Evolutionary conservation across 306 rosid species (phyloP).

Genomic region (Cicer chorassanicum): DNA sequence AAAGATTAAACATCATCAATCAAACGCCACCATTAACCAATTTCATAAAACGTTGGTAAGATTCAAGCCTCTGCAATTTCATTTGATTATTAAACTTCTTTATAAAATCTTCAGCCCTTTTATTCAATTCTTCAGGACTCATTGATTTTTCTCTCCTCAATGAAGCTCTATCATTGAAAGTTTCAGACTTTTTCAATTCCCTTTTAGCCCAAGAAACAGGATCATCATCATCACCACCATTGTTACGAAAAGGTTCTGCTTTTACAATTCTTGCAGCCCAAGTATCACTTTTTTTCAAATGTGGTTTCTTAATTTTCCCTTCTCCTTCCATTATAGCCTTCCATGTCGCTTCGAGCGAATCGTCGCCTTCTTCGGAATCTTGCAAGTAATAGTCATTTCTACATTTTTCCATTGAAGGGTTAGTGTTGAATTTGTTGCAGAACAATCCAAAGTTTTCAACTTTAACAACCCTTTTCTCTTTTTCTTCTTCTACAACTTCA

Average conservation of each 20-base stretch:
- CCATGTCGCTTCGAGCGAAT: slow-evolving; percentile 58
- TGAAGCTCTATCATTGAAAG: slow-evolving; percentile 65
- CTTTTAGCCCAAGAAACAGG: slow-evolving; percentile 62
- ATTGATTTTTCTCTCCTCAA: slow-evolving; percentile 71
- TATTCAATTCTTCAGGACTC: slow-evolving; percentile 70
- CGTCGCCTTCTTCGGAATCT: slow-evolving; percentile 41
- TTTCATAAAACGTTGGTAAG: slow-evolving; percentile 65
- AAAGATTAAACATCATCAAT: slow-evolving; percentile 21
- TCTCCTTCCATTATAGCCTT: slow-evolving; percentile 55
- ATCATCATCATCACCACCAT: slow-evolving; percentile 48
- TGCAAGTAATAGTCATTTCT: slow-evolving; percentile 29
- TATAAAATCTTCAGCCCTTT: slow-evolving; percentile 72
- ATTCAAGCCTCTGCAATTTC: slow-evolving; percentile 80
- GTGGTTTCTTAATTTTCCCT: slow-evolving; percentile 43
- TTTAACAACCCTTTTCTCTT: slow-evolving; percentile 29
- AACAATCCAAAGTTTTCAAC: slow-evolving; percentile 35
- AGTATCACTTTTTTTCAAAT: slow-evolving; percentile 56
- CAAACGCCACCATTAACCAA: slow-evolving; percentile 54
- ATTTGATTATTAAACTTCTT: slow-evolving; percentile 61
- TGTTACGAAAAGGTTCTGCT: slow-evolving; percentile 45
- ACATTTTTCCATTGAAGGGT: slow-evolving; percentile 46
- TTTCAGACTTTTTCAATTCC: slow-evolving; percentile 73
- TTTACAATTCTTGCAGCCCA: slow-evolving; percentile 54
- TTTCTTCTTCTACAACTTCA: slow-evolving; percentile 15
- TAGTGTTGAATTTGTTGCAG: slow-evolving; percentile 10